A percentile compares a stretch with the other conserved stretches of the same genome.
Conservation (phyloP, 495 filamentous ascomycete species). For the Astrothelium subdiscretum region DNA sequence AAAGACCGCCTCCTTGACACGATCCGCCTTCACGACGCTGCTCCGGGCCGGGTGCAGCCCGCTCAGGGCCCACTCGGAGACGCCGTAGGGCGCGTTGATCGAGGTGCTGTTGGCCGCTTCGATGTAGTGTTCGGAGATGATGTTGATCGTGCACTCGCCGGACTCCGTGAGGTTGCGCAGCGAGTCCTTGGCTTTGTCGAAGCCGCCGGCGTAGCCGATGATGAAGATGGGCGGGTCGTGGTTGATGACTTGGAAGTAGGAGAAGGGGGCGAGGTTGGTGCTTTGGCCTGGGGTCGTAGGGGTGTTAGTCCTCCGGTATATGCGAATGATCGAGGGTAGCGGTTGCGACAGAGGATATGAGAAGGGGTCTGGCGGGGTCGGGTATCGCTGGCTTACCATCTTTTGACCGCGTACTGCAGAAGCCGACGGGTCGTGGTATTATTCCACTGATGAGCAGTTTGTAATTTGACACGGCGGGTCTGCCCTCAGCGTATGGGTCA, state of each 20-base stretch:
- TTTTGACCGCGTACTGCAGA: conserved; percentile 46
- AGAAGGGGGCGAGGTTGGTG: conserved; percentile 78
- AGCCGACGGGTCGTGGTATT: conserved; percentile 67
- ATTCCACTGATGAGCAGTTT: conserved; percentile 84
- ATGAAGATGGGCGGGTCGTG: conserved; percentile 86
- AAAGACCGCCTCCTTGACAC: conserved; percentile 74
- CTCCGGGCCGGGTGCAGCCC: conserved; percentile 65
- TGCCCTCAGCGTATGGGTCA: conserved; percentile 64
- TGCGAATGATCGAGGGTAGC: background rate
- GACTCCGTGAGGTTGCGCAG: conserved; percentile 59
- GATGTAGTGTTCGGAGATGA: conserved; percentile 72
- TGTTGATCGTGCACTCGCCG: conserved; percentile 64
- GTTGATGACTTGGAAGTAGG: conserved; percentile 69
- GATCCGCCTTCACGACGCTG: conserved; percentile 51
- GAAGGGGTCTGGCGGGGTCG: background rate
- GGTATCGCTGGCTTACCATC: conserved; percentile 34
- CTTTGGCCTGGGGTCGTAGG: conserved; percentile 26
- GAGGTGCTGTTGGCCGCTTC: conserved; percentile 77
- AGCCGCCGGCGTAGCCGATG: conserved; percentile 51
- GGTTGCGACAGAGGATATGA: background rate
- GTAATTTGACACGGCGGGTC: conserved; percentile 66
- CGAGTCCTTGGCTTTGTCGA: conserved; percentile 56
- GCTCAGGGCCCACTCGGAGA: conserved; percentile 68
- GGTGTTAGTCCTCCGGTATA: background rate
- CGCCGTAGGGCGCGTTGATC: conserved; percentile 67